phyloP scores from a whole-genome alignment of 2,329 filamentous ascomycete species.

The Sclerotinia subarctica region DNA sequence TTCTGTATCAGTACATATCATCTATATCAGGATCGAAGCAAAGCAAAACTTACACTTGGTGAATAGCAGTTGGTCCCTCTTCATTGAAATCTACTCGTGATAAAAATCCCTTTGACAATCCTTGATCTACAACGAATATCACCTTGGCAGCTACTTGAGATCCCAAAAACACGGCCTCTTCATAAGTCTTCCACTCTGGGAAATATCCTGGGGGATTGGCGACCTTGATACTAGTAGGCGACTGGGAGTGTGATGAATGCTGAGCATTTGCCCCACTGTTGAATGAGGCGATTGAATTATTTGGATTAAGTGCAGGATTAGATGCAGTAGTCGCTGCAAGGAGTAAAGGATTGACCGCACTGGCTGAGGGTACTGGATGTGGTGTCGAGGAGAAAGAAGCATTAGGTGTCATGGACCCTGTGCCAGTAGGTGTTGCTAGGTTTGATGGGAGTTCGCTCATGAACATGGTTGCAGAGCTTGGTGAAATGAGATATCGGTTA shows the following conservation, averaged over 20 bases:
- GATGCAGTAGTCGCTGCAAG: conserved; percentile 79
- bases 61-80: conserved; percentile 38
- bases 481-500: conserved; percentile 83
- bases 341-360: conserved; percentile 81
- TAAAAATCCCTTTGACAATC: conserved; percentile 61
- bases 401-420: conserved; percentile 80
- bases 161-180: conserved; percentile 67
- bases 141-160: conserved; percentile 71
- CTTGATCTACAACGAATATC: conserved; percentile 66
- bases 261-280: conserved; percentile 39
- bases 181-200: conserved; percentile 56
- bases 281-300: conserved; percentile 40
- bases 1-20: neutral
- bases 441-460: conserved; percentile 94
- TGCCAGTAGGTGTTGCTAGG: conserved; percentile 84
- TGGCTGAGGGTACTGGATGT: conserved; percentile 53
- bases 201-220: conserved; percentile 69
- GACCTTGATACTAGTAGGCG: conserved; percentile 64
- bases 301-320: conserved; percentile 38
- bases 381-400: conserved; percentile 49
- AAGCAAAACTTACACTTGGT: conserved; percentile 37
- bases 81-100: conserved; percentile 48
- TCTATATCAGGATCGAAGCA: neutral
- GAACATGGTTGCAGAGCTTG: conserved; percentile 92
- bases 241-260: conserved; percentile 62